These are phyloP conservation scores for Aureobasidium sp. DNA, from an alignment of 2,329 filamentous ascomycete genomes.

Conservation along the genomic window DNA sequence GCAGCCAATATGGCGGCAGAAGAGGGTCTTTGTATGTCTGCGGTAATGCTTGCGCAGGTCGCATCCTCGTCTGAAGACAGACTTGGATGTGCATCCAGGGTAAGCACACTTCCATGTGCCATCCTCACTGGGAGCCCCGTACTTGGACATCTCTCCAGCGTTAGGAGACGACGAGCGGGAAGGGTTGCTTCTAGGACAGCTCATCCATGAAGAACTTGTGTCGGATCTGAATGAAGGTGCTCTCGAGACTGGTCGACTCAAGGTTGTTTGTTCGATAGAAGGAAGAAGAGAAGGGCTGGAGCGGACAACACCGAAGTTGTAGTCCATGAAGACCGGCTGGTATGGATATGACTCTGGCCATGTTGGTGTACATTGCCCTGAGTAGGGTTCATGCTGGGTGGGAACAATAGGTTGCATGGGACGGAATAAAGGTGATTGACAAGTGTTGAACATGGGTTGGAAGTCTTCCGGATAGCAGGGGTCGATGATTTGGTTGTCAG, in stretches of 20 bases:
- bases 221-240: slow-evolving; percentile 25
- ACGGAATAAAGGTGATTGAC: slow-evolving; percentile 8
- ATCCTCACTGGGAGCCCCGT: slow-evolving; percentile 38
- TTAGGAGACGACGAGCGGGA: slow-evolving; percentile 28
- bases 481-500: slow-evolving; percentile 13
- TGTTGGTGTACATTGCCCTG: slow-evolving; percentile 9
- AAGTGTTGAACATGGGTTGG: slow-evolving; percentile 11
- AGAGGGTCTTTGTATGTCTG: slow-evolving; percentile 54
- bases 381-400: slow-evolving; percentile 1
- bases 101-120: slow-evolving; percentile 53
- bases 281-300: slow-evolving; percentile 16
- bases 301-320: slow-evolving; percentile 6
- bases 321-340: slow-evolving; percentile 9
- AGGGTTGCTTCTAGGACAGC: slow-evolving; percentile 20
- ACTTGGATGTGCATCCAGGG: slow-evolving; percentile 52
- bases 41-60: slow-evolving; percentile 58
- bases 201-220: slow-evolving; percentile 23
- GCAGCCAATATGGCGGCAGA: slow-evolving; percentile 53
- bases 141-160: slow-evolving; percentile 28
- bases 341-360: slow-evolving; percentile 13
- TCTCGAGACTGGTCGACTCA: slow-evolving; percentile 16
- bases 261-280: slow-evolving; percentile 8
- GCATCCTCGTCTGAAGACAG: slow-evolving; percentile 52
- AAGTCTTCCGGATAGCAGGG: slow-evolving; percentile 7
- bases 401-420: slow-evolving; percentile 3